Percentiles rank a stretch among this genome's conserved stretches.
These are phyloP conservation scores for Termitomyces sp. DNA, from an alignment of 768 basidiomycete genomes.

Conservation along the genomic window DNA sequence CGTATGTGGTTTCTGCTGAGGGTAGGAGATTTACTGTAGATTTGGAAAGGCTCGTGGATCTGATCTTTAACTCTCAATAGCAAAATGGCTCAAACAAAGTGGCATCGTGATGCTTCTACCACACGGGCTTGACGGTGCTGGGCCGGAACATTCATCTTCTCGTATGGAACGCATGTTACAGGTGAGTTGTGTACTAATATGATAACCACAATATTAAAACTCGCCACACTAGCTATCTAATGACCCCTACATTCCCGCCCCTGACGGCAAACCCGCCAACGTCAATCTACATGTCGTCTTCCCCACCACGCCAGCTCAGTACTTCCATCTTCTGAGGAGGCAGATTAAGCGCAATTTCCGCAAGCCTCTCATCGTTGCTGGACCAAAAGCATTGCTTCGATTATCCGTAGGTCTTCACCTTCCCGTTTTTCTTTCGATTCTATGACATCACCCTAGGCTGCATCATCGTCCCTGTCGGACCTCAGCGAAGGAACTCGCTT, in stretches of 20 bases:
- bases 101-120: constrained; percentile 82
- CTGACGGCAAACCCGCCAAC: constrained; percentile 33
- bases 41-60: not conserved
- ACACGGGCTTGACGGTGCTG: constrained; percentile 89
- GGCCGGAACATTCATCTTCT: constrained; percentile 89
- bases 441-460: constrained; percentile 42
- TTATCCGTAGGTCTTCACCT: constrained; percentile 43
- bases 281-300: constrained; percentile 84
- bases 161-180: constrained; percentile 90
- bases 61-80: constrained; percentile 27
- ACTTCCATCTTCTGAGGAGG: constrained; percentile 88
- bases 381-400: constrained; percentile 79
- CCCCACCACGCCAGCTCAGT: constrained; percentile 87
- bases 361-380: constrained; percentile 80
- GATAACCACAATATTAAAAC: too few species aligned
- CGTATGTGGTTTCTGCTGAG: constrained; percentile 79
- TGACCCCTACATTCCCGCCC: constrained; percentile 41
- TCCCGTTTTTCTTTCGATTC: not conserved
- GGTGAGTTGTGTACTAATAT: constrained; percentile 30
- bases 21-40: constrained; percentile 39
- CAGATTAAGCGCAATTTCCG: constrained; percentile 83
- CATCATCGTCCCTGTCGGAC: constrained; percentile 61
- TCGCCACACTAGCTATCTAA: constrained; percentile 65
- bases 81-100: constrained; percentile 93
- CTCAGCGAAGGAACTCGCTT: constrained; percentile 56